Evolutionary conservation across 1,139 yeast species (phyloP), one percentile per base, ranked within the genome.

Genomic region (Citeromyces hawaiiensis): DNA sequence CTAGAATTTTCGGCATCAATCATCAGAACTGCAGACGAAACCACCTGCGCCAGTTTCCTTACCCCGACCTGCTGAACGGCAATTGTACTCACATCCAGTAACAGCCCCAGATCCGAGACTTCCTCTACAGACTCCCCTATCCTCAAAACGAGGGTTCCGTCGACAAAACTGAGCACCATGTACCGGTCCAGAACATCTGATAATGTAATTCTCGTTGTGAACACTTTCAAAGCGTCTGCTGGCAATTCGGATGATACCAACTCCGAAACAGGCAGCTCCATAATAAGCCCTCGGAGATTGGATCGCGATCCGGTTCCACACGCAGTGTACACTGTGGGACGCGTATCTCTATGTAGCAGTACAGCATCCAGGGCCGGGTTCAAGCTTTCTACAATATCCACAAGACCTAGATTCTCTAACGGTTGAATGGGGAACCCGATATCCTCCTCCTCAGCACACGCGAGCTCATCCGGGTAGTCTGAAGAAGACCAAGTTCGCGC

Each of bases 111-210:
- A 45, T 80, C 81, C 3, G 69, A 63, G 4, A 81, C 83, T 50
- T 83, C 91, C 46, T 81, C 87, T 4, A 85, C 86, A 1, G 74
- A 77, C 44, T 83, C 94, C 3, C 87, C 88, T 40, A 85, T 77
- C 1, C 83, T 71, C 17, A 91, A 60, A 1, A 87, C 83, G 40
- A 83, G 61, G 0, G 96, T 85, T 8, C 79, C 73, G 38, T 76
- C 72, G 2, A 71, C 56, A 42, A 85, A 83, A 1, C 93, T 68
- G 7, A 85, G 61, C 2, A 85, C 76, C 45, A 83, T 66, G 48
- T 76, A 82, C 41, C 72, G 72, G 53, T 83, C 91, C 48, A 57
- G 67, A 3, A 49, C 53, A 35, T 81, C 78, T 2, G 53, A 54
- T 2, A 57, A 50, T 2, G 58, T 52, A 4, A 68, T 50, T 46